Evolutionary conservation across 1,284 basidiomycete genomes (phyloP), one percentile per base, ranked within the genome.

Genomic region (Salmacisia buchloeana): DNA sequence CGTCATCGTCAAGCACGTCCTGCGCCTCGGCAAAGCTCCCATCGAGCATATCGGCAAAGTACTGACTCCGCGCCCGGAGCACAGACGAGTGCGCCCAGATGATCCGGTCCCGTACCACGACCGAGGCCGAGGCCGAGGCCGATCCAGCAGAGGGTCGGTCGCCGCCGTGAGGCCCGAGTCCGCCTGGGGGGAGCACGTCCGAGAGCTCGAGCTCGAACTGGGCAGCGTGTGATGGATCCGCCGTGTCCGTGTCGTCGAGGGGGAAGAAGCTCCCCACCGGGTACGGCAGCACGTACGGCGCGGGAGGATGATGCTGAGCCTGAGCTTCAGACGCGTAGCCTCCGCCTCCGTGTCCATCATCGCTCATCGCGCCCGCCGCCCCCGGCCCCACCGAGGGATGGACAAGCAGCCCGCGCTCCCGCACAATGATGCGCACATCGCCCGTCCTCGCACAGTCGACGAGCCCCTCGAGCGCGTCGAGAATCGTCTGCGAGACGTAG

Each of bases 11-110:
- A 7, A 43, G 3, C 25, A 15, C 31, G 10, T 33, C 56, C 35
- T 58, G 31, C 6, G 74, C 74, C 46, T 79, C 77, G 59, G 69
- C 67, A 36, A 79, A 92, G 0, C 86, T 85, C 0, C 88, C 89
- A 33, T 84, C 82, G 23, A 92, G 83, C 85, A 91, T 89, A 1
- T 88, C 89, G 2, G 86, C 83, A 74, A 92, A 92, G 73, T 92
- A 92, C 59, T 91, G 89, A 25, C 88, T 88, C 25, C 89, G 82
- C 12, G 84, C 83, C 46, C 82, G 85, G 23, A 92, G 83, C 45
- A 91, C 87, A 72, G 89, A 87, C 2, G 87, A 87, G 79, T 92
- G 90, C 0, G 89, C 89, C 79, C 90, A 92, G 31, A 93, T 85
- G 23, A 89, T 66, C 15, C 77, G 73, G 39, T 78, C 75, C 21